phyloP scores from a whole-genome alignment of 2,329 filamentous ascomycete species.

The Stemphylium beticola region DNA sequence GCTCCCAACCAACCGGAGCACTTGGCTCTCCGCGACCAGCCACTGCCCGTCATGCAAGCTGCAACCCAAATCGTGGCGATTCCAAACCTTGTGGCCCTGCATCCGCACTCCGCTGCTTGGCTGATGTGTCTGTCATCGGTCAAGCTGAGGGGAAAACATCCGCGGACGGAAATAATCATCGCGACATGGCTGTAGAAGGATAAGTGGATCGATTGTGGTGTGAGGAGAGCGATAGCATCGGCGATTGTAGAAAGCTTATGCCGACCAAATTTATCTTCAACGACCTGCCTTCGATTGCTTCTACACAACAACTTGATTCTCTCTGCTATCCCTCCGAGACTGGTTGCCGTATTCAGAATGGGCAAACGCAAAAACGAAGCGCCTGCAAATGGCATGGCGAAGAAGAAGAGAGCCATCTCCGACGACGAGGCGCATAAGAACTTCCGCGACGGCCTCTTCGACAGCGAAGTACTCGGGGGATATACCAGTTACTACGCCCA shows the following conservation, averaged over 20 bases:
- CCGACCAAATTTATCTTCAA: constrained; percentile 23
- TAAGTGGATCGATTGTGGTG: constrained; percentile 21
- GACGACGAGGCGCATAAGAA: constrained; percentile 50
- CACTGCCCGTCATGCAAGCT: not conserved
- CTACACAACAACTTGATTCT: constrained; percentile 7
- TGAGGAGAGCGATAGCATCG: constrained; percentile 18
- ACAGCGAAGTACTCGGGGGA: constrained; percentile 40
- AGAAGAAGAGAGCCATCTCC: constrained; percentile 54
- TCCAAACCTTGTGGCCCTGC: not conserved
- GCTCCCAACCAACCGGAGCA: constrained; percentile 24
- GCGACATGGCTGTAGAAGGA: constrained; percentile 2
- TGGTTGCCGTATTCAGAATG: constrained; percentile 16
- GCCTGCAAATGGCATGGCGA: constrained; percentile 46
- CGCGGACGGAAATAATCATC: constrained; percentile 9
- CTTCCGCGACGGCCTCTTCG: constrained; percentile 49
- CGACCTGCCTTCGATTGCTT: constrained; percentile 5
- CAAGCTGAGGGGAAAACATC: constrained; percentile 3
- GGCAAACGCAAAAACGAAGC: constrained; percentile 54
- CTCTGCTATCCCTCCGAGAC: constrained; percentile 33
- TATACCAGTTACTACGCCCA: constrained; percentile 47
- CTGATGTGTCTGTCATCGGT: constrained; percentile 9
- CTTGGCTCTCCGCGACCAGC: constrained; percentile 19
- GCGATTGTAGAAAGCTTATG: constrained; percentile 14
- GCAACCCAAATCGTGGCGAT: not conserved
- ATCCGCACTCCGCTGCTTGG: not conserved